Base-by-base conservation (phyloP, 176 grass and related monocot genomes). In the Bromus sterilis region DNA sequence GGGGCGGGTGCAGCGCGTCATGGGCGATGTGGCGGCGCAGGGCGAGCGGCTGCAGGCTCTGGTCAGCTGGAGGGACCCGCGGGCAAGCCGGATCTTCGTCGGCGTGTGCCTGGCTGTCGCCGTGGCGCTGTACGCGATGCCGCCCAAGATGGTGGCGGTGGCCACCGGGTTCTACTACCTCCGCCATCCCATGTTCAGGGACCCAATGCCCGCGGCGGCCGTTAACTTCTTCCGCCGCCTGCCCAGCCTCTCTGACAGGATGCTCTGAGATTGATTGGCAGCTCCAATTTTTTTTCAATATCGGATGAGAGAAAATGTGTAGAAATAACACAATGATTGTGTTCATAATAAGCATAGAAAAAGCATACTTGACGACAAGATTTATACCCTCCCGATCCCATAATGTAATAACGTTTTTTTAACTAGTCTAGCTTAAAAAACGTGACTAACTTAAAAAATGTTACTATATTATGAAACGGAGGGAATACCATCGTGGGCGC, bases 191-290 rank as follows among this genome's bases (percentile, higher is more conserved):
- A 95, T 99, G 96, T 99, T 95, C 86, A 82, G 93, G 86, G 93
- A 99, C 77, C 93, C 96, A 0, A 99, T 99, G 96, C 96, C 96
- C 2, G 91, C 96, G 15, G 68, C 93, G 0, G 80, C 86, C 60
- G 78, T 95, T 86, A 99, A 99, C 85, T 99, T 99, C 84, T 99
- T 99, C 88, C 96, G 96, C 41, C 90, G 96, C 1, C 83, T 99
- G 84, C 96, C 96, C 0, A 99, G 96, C 62, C 87, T 99, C 10
- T 95, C 96, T 0, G 96, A 99, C 56, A 82, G 93, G 44, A 31
- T 99, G 83, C 66, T 99, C 71, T 97, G 87, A 88, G 53, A 41
- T 8, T 25, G 31, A 4, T 10, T 9, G 6, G 12, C 15, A 35
- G 11, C 30, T 28, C 15, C 10, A 46, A 9, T 48, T 16, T 37